phyloP scores from a whole-genome alignment of 371 early-diverging fungal species.

The Lichtheimia corymbifera region DNA sequence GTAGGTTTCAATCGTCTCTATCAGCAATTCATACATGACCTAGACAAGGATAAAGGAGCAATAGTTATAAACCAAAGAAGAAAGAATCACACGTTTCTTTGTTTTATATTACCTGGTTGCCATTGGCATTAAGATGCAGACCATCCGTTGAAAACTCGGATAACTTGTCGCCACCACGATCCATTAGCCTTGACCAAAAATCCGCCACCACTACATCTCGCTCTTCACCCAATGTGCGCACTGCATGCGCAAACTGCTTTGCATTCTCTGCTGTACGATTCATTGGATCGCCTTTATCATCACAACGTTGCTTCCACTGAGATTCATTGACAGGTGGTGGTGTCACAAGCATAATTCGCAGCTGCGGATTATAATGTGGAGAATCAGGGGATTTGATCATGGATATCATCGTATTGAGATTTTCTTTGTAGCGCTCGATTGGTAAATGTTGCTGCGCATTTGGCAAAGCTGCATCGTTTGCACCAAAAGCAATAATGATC shows the following conservation, averaged over 20 bases:
- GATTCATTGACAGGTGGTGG: conserved; percentile 76
- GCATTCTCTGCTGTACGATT: conserved; percentile 54
- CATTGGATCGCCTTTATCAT: conserved; percentile 14
- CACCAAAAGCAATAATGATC: conserved; percentile 80
- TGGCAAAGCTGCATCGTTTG: conserved; percentile 77
- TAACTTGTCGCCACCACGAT: conserved; percentile 15
- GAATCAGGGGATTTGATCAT: conserved; percentile 53
- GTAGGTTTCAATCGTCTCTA: conserved; percentile 29
- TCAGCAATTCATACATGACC: conserved; percentile 30
- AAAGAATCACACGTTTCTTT: too few relatives aligned
- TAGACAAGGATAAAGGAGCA: conserved; percentile 4
- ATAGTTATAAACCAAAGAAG: too few relatives aligned
- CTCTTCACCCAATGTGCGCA: conserved; percentile 31
- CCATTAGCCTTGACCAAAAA: conserved; percentile 60
- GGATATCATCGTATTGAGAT: conserved; percentile 58
- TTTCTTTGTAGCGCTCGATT: conserved; percentile 57
- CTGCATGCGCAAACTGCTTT: conserved; percentile 58
- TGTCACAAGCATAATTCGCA: conserved; percentile 70
- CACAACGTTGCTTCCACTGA: conserved; percentile 48
- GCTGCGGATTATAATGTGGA: conserved; percentile 52
- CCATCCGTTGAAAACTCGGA: conserved; percentile 62
- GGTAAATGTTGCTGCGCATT: conserved; percentile 66
- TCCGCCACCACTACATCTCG: conserved; percentile 49
- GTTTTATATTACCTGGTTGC: conserved; percentile 47
- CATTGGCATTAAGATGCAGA: conserved; percentile 61